Base-by-base conservation (phyloP, 2,329 filamentous ascomycete species). In the Trichoderma endophyticum region DNA sequence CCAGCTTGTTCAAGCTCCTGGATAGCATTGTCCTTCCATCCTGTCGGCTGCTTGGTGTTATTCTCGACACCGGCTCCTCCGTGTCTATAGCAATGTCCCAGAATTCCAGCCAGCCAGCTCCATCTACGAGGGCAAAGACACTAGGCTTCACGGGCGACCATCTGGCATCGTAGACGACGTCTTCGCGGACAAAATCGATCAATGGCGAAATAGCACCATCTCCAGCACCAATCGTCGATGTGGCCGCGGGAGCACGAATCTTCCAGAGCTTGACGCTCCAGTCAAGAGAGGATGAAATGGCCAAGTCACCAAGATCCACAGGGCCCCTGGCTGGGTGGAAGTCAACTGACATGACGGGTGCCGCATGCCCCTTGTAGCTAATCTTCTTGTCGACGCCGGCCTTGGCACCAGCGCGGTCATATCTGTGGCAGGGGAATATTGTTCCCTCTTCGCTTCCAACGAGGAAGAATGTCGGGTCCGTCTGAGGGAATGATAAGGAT, bases 201-300 rank as follows among this genome's bases (percentile, higher is more conserved):
- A 99, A 86, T 0, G 96, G 96, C 3, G 87, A 82, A 34, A 95
- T 90, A 39, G 82, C 81, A 56, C 85, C 83, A 74, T 88, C 85
- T 76, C 85, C 76, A 28, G 83, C 81, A 14, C 84, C 86, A 30
- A 86, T 86, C 0, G 91, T 91, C 18, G 89, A 90, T 5, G 90
- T 91, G 3, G 92, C 91, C 0, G 92, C 92, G 1, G 93, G 93
- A 1, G 93, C 91, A 54, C 94, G 92, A 15, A 97, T 92, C 81
- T 96, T 96, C 96, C 96, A 99, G 18, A 99, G 86, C 83, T 97
- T 98, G 76, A 98, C 94, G 76, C 92, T 97, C 96, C 96, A 99
- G 84, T 99, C 96, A 8, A 99, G 86, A 57, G 93, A 95, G 4
- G 93, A 93, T n/a, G 92, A 95, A 64, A 99, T 88, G 72, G 98